Base-by-base conservation (phyloP, 768 basidiomycete species). In the Lactarius sanguifluus region DNA sequence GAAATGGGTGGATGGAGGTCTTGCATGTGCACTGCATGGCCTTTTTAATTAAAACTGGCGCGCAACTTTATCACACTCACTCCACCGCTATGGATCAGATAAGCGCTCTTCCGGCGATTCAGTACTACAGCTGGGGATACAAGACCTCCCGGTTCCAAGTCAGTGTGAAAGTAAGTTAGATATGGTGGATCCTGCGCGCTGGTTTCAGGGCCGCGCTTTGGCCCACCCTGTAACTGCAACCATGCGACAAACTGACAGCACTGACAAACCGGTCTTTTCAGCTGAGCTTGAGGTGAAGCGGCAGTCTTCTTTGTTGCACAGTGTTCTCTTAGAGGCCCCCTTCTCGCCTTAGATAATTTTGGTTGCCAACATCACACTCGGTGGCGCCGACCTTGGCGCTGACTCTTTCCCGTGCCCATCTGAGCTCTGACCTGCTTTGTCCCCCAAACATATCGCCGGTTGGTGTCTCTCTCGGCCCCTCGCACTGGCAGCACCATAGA, bases 401-500 rank as follows among this genome's bases (percentile, higher is more conserved):
- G 45, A 50, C 50, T 15, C 6, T 52, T 52, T 52, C n/a, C 23
- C 5, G 10, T 13, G 16, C 18, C 32, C 16, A 8, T 32, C 41
- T 6, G 2, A n/a, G 28, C 7, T 16, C 15, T 30, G 30, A 20
- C 7, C 50, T 8, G 9, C 15, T 7, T 16, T n/a, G 9, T 43
- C 32, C 38, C 56, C 61, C 23, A 43, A 66, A 64, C 55, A 63
- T 1, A 1, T 16, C 34, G 28, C 16, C 41, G 25, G 20, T 16
- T 10, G 15, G n/a, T 38, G 12, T 50, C 36, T 8, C 4, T 18
- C 18, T 16, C 28, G 5, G 23, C 32, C 8, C 38, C 57, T n/a
- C 20, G 10, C 54, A 23, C 57, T 16, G 9, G 10, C 54, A 23
- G 20, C 55, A 25, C 25, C 20, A 67, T 69, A 65, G 65, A 69